These are phyloP conservation scores for Cicer pinnatifidum DNA, from an alignment of 306 rosid genomes.

Conservation along the genomic window DNA sequence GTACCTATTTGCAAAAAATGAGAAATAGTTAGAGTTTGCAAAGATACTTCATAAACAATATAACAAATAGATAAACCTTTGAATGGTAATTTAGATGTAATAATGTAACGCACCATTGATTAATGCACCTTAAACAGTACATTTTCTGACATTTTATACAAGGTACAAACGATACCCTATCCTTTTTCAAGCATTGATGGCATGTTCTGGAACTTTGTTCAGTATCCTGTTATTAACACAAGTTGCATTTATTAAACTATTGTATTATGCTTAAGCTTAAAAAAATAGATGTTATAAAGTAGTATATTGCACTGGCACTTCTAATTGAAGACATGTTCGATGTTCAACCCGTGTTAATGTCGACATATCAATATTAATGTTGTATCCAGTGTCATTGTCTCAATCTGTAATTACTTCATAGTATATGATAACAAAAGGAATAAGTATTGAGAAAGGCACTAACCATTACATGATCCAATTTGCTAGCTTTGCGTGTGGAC, in stretches of 20 bases:
- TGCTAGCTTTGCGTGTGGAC: constrained; percentile 46
- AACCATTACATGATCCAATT: constrained; percentile 10
- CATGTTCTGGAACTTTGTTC: constrained; percentile 45
- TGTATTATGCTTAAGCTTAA: neutral
- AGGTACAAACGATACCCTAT: constrained; percentile 44
- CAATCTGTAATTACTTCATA: neutral
- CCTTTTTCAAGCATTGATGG: constrained; percentile 71
- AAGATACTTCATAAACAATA: constrained; percentile 5
- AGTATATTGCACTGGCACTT: no score
- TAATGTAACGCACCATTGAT: constrained; percentile 55
- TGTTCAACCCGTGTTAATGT: no score
- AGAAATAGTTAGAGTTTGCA: constrained; percentile 14
- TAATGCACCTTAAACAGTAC: constrained; percentile 64
- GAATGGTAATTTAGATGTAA: neutral
- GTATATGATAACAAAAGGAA: neutral
- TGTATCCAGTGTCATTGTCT: no score
- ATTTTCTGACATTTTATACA: constrained; percentile 63
- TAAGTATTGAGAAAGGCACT: constrained; percentile 24
- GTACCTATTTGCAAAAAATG: constrained; percentile 55
- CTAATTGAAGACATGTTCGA: no score
- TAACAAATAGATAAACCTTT: neutral
- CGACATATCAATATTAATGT: no score
- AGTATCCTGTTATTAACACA: constrained; percentile 39
- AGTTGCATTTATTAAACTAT: constrained; percentile 6
- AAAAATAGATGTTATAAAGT: neutral